Evolutionary conservation across 345 rosid genomes (phyloP).

Genomic region (Gossypioides kirkii): DNA sequence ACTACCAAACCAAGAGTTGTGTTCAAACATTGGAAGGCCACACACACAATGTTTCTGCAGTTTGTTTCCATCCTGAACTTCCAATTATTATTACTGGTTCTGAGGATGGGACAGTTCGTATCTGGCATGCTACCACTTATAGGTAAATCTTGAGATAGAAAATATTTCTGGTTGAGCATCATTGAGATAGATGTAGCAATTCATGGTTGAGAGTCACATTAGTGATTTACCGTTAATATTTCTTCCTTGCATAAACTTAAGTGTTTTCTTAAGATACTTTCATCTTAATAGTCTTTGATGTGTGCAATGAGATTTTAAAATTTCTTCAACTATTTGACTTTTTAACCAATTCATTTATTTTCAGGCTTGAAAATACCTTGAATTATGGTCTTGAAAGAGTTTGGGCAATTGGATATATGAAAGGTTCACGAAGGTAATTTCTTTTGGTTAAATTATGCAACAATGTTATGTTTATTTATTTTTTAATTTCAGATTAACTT

Average conservation of each 20-base stretch:
- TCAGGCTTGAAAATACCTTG: slow-evolving; percentile 64
- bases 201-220: background rate
- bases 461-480: background rate
- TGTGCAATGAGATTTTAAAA: background rate
- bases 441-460: background rate
- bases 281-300: background rate
- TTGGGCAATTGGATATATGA: slow-evolving; percentile 89
- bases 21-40: slow-evolving; percentile 82
- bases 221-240: background rate
- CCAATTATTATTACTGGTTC: slow-evolving; percentile 76
- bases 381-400: slow-evolving; percentile 98
- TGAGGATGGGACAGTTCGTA: slow-evolving; percentile 74
- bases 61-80: slow-evolving; percentile 80
- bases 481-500: background rate
- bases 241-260: background rate
- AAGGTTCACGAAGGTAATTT: slow-evolving; percentile 84
- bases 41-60: slow-evolving; percentile 78
- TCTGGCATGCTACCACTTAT: slow-evolving; percentile 77
- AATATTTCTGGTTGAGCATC: background rate
- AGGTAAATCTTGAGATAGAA: slow-evolving; percentile 32
- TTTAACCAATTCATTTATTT: slow-evolving; percentile 8
- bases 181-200: background rate
- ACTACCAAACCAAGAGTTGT: slow-evolving; percentile 79
- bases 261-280: background rate
- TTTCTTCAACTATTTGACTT: background rate